phyloP scores from a whole-genome alignment of 768 basidiomycete genomes.

The Cantharellus anzutake region DNA sequence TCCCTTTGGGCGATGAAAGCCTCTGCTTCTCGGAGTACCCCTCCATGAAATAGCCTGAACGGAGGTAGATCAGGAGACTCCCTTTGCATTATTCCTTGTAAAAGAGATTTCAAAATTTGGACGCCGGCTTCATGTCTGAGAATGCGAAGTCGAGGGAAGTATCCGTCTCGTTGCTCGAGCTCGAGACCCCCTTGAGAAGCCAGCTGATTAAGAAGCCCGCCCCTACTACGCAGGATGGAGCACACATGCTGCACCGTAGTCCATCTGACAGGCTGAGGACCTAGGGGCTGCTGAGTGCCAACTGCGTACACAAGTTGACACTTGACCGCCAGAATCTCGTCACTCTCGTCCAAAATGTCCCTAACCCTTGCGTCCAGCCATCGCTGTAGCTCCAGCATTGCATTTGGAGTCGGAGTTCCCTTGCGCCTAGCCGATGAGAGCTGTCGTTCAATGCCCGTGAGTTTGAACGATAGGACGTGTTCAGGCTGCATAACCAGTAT shows the following conservation, averaged over 20 bases:
- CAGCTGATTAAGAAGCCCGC: too few species aligned
- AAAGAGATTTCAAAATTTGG: too few species aligned
- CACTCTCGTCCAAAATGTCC: conserved; percentile 29
- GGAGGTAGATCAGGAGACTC: too few species aligned
- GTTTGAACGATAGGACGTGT: conserved; percentile 31
- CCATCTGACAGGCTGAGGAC: background rate
- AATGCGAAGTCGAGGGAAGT: background rate
- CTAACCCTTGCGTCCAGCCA: conserved; percentile 15
- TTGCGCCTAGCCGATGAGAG: background rate
- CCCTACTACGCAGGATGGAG: too few species aligned
- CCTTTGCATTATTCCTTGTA: too few species aligned
- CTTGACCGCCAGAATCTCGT: conserved; percentile 13
- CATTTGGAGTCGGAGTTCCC: conserved; percentile 1
- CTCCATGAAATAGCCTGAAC: too few species aligned
- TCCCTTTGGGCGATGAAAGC: conserved; percentile 14
- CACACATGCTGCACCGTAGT: background rate
- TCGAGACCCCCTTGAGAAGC: background rate
- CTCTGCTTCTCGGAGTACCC: too few species aligned
- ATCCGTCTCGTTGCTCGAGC: too few species aligned
- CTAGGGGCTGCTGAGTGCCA: conserved; percentile 3
- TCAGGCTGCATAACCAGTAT: conserved; percentile 35
- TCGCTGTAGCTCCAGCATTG: conserved; percentile 7
- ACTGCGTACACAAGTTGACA: conserved; percentile 5
- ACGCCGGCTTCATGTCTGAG: too few species aligned
- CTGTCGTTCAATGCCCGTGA: conserved; percentile 24